Base-by-base conservation (phyloP, 106 monocot genomes). In the Platanthera guangdongensis region DNA sequence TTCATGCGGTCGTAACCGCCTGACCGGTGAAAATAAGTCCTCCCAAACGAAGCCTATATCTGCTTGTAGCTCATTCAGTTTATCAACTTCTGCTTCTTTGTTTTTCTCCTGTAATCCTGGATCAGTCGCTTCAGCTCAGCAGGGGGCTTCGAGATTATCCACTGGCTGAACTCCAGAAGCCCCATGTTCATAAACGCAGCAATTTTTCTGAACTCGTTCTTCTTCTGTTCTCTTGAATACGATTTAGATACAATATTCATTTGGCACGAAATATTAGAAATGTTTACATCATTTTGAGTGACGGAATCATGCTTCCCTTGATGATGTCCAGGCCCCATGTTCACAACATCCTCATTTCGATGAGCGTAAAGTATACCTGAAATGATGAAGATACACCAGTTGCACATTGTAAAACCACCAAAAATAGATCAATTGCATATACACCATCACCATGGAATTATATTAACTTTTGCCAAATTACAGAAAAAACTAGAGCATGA, bases 311-410 rank as follows among this genome's bases (percentile, higher is more conserved):
- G 78, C 30, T 82, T 80, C 67, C 54, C 68, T 9, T 60, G 25
- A 75, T 60, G 25, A 75, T 28, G 6, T 64, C 51, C 19, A 19
- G 79, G 77, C 14, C 83, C 51, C 86, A 83, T 83, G 74, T 95
- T 95, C 76, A 95, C 92, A 47, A 95, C 75, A 63, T 92, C 90
- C 79, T 95, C 95, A 74, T 95, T 92, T 46, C 92, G 84, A 74
- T 95, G 95, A 74, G 90, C 78, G 82, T 95, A 95, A 5, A 92
- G 82, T 48, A 95, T 88, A 11, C 95, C 95, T 95, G 87, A 72
- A 12, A 53, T 67, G 11, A 14, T 60, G 1, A 16, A 60, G 19
- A 60, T 18, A 7, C 60, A 16, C 19, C 60, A 60, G n/a, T 60
- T 60, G 6, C 18, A 60, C 60, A 60, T 21, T 7, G n/a, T 16